A percentile compares a stretch with the other conserved stretches of the same genome.
Conservation (phyloP, 2,329 filamentous ascomycete species). For the Dryadomyces quercus-mongolicae region DNA sequence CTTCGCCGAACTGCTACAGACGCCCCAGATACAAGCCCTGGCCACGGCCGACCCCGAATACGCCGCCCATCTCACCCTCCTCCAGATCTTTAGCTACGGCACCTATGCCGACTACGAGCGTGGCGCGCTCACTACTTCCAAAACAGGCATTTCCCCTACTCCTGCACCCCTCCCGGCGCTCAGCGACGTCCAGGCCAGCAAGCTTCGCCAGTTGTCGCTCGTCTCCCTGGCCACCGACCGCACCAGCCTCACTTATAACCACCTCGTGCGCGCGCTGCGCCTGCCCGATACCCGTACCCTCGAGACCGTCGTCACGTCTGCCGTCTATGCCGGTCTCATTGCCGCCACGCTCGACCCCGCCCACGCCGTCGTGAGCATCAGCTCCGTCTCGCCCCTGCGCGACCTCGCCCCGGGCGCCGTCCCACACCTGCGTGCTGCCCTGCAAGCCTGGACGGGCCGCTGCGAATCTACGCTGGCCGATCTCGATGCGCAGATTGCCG, state of each 20-base stretch:
- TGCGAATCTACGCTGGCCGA: conserved; percentile 63
- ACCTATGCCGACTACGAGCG: conserved; percentile 67
- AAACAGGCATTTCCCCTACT: not conserved
- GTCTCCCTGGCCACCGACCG: conserved; percentile 64
- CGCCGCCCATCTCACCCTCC: conserved; percentile 51
- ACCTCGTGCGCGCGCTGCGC: conserved; percentile 54
- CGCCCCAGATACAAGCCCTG: conserved; percentile 67
- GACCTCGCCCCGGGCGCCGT: conserved; percentile 69
- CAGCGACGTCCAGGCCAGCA: conserved; percentile 59
- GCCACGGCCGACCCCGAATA: conserved; percentile 43
- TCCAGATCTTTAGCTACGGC: conserved; percentile 86
- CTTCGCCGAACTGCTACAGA: conserved; percentile 84
- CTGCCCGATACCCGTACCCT: conserved; percentile 58
- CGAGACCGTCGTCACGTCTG: conserved; percentile 75
- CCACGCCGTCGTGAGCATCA: conserved; percentile 61
- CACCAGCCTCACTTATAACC: conserved; percentile 58
- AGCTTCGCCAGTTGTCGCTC: conserved; percentile 84
- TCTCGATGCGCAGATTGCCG: conserved; percentile 62
- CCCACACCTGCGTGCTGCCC: conserved; percentile 51
- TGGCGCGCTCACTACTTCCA: not conserved
- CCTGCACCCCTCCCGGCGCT: conserved; percentile 47
- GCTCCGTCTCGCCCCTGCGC: conserved; percentile 71
- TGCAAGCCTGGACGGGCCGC: conserved; percentile 66
- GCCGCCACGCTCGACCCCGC: conserved; percentile 73
- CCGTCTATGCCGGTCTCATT: conserved; percentile 77